Evolutionary conservation across 352 stramenopile genomes (phyloP), one percentile per base, ranked within the genome.

Genomic region (Pythium biforme): DNA sequence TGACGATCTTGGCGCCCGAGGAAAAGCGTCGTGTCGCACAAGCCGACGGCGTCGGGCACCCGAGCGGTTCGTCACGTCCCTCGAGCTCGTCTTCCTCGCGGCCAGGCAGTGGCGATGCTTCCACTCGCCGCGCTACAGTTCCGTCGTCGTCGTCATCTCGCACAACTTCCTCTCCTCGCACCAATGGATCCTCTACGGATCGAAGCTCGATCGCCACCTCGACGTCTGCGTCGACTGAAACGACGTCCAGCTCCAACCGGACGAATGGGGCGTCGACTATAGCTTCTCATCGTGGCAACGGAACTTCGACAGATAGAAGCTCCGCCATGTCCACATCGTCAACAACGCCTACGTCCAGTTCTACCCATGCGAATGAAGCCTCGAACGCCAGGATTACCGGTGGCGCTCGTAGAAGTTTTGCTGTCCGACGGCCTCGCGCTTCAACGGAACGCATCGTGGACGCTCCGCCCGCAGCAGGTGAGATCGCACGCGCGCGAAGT

Each of bases 1-100:
- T 78, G 10, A 46, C 46, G 40, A 64, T 81, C 11, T 34, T 70
- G 22, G 34, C 17, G 4, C 59, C 52, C 1, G 14, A 39, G 5
- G 65, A 68, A 1, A 64, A 59, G 20, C 34, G 62, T 6, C 58
- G 29, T 3, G 62, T 68, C 14, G 39, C 34, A 1, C 22, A 53
- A 10, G n/a, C 55, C 20, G 58, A 52, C 15, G 17, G 22, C 10
- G 10, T 15, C 7, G 40, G 41, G 3, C 27, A 27, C 11, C n/a
- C n/a, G n/a, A 26, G 40, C n/a, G 43, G 17, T 51, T 41, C 53
- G 14, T 14, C 40, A 27, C 37, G 53, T 9, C 19, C 27, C 9
- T 55, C 29, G 8, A 49, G n/a, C 20, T 25, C 41, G 22, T 31
- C 50, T 15, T 27, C 22, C 3, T 17, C 19, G 33, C n/a, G 40